phyloP scores from a whole-genome alignment of 2,329 filamentous ascomycete genomes.

The Colletotrichum magnum region DNA sequence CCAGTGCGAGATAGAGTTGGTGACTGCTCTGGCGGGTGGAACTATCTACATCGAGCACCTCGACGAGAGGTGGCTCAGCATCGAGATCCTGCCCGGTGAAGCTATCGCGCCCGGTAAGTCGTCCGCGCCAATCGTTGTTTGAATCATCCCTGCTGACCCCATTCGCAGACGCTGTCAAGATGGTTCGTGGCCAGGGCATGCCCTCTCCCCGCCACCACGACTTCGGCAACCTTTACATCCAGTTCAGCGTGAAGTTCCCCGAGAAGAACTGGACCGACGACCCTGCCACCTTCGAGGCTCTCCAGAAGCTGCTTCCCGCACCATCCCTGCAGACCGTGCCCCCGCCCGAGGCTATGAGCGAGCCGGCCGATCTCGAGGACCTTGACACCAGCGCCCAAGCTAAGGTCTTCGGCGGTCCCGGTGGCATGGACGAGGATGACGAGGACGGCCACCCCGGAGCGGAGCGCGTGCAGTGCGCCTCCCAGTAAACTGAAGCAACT shows the following conservation, averaged over 20 bases:
- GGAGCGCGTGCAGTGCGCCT: constrained; percentile 89
- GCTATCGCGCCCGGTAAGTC: constrained; percentile 90
- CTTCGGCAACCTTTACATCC: constrained; percentile 95
- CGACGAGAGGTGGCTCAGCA: constrained; percentile 95
- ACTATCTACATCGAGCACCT: constrained; percentile 95
- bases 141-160: constrained; percentile 1
- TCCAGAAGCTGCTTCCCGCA: constrained; percentile 88
- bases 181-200: constrained; percentile 97
- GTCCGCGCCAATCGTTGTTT: constrained; percentile 33
- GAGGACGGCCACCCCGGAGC: constrained; percentile 81
- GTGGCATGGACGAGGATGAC: constrained; percentile 80
- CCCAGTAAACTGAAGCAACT: constrained; percentile 73
- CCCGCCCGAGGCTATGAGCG: constrained; percentile 89
- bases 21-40: constrained; percentile 94
- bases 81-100: constrained; percentile 94
- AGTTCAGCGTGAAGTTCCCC: constrained; percentile 98
- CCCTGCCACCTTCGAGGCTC: constrained; percentile 79
- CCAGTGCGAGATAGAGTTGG: constrained; percentile 93
- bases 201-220: constrained; percentile 96
- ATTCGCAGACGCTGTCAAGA: constrained; percentile 84
- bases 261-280: constrained; percentile 79
- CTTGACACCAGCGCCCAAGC: constrained; percentile 78
- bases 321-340: constrained; percentile 74
- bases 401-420: constrained; percentile 72
- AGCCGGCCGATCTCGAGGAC: constrained; percentile 89